Conservation (phyloP, 345 rosid genomes). For the Nephelium lappaceum region DNA sequence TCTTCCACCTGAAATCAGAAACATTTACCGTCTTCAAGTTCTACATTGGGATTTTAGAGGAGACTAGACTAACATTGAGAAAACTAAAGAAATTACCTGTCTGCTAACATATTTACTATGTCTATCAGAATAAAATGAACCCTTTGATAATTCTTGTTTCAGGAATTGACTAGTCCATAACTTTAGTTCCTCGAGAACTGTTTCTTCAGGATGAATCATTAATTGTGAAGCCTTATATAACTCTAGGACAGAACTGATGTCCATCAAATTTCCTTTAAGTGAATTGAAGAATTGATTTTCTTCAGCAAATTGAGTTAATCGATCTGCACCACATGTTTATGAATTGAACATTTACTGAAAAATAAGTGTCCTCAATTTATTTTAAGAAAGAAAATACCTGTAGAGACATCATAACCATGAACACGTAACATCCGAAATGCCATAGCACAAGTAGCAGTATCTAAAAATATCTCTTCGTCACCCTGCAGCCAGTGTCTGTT, state of each 20-base stretch:
- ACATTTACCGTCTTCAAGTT: background rate
- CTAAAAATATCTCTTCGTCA: slow-evolving; percentile 68
- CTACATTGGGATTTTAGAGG: background rate
- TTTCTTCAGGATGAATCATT: slow-evolving; percentile 50
- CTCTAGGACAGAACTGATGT: slow-evolving; percentile 58
- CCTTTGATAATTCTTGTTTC: slow-evolving; percentile 43
- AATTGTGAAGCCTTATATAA: slow-evolving; percentile 67
- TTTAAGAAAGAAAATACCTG: slow-evolving; percentile 48
- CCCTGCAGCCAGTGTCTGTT: slow-evolving; percentile 78
- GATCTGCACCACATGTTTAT: slow-evolving; percentile 49
- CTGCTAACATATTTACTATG: slow-evolving; percentile 27
- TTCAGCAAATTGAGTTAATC: slow-evolving; percentile 47
- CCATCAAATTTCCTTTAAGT: slow-evolving; percentile 58
- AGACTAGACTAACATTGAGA: background rate
- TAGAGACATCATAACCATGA: slow-evolving; percentile 71
- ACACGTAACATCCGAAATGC: slow-evolving; percentile 72
- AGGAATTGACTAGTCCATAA: slow-evolving; percentile 62
- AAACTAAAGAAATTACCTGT: slow-evolving; percentile 44
- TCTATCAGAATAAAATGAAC: slow-evolving; percentile 35
- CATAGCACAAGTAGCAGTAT: slow-evolving; percentile 63
- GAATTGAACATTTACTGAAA: background rate
- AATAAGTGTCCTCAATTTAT: background rate
- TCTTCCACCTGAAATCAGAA: slow-evolving; percentile 60
- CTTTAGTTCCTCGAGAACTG: slow-evolving; percentile 46
- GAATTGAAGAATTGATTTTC: slow-evolving; percentile 56